Evolutionary conservation across 192 early-diverging fungal genomes (phyloP).

Genomic region (Thamnidium elegans): DNA sequence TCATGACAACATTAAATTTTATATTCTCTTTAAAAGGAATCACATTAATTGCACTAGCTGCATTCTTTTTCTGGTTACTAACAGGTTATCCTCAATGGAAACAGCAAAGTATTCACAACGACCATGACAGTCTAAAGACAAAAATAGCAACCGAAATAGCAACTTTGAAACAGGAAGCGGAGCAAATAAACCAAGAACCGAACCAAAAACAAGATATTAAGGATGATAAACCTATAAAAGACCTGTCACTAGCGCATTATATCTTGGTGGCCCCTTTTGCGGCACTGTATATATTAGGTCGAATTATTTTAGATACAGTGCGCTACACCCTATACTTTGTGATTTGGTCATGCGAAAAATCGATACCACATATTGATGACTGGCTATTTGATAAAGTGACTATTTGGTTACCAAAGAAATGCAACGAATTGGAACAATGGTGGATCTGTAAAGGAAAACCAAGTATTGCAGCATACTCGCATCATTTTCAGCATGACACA

Average conservation of each 20-base stretch:
- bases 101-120: background rate
- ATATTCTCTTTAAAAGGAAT: background rate
- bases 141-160: too few species aligned
- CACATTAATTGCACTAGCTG: background rate
- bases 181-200: too few species aligned
- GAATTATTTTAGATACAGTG: constrained; percentile 1
- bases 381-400: constrained; percentile 22
- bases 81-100: constrained; percentile 15
- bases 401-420: background rate
- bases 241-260: constrained; percentile 15
- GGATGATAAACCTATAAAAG: background rate
- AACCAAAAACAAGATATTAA: background rate
- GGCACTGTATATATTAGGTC: constrained; percentile 4
- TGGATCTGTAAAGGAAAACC: background rate
- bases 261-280: constrained; percentile 12
- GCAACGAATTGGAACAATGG: background rate
- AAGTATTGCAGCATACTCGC: too few species aligned
- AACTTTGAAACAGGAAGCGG: too few species aligned
- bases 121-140: too few species aligned
- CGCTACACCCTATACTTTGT: background rate
- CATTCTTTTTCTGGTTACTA: constrained; percentile 9
- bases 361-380: constrained; percentile 8
- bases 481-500: background rate
- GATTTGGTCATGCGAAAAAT: constrained; percentile 1
- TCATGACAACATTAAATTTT: background rate